A percentile compares a stretch with the other conserved stretches of the same genome.
phyloP scores from a whole-genome alignment of 2,329 filamentous ascomycete genomes.

The Fusarium graminum region DNA sequence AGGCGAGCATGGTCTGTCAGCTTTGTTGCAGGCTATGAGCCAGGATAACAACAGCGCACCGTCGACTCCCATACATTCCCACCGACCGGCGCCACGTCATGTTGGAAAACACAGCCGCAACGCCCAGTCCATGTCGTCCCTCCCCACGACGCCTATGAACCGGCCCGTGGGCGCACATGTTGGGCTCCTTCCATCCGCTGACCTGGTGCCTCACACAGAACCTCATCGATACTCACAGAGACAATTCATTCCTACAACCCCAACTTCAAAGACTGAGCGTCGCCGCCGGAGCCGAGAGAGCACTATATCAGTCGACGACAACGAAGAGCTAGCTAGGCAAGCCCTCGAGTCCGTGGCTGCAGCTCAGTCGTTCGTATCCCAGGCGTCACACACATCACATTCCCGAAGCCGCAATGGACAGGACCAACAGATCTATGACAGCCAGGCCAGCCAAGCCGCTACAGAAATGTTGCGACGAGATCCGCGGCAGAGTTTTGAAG shows the following conservation, averaged over 20 bases:
- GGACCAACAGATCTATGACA: slow-evolving; percentile 72
- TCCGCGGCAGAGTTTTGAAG: slow-evolving; percentile 65
- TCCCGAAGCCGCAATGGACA: slow-evolving; percentile 49
- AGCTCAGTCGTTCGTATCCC: slow-evolving; percentile 52
- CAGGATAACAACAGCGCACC: slow-evolving; percentile 79
- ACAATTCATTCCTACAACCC: slow-evolving; percentile 62
- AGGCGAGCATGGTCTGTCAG: slow-evolving; percentile 77
- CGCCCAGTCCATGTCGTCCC: slow-evolving; percentile 85
- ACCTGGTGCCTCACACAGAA: slow-evolving; percentile 73
- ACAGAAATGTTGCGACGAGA: slow-evolving; percentile 78
- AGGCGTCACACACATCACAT: slow-evolving; percentile 46
- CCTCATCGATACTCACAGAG: slow-evolving; percentile 60
- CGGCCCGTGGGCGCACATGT: slow-evolving; percentile 63
- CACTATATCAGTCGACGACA: slow-evolving; percentile 80
- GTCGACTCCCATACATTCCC: slow-evolving; percentile 71
- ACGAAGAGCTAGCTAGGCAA: slow-evolving; percentile 68
- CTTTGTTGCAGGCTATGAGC: slow-evolving; percentile 83
- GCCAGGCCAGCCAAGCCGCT: slow-evolving; percentile 82
- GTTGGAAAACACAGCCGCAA: slow-evolving; percentile 77
- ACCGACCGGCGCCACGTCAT: slow-evolving; percentile 62
- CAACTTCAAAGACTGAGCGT: slow-evolving; percentile 57
- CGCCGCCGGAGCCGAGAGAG: slow-evolving; percentile 82
- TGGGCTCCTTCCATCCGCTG: slow-evolving; percentile 71
- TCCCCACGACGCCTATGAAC: slow-evolving; percentile 80
- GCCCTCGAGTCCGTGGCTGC: slow-evolving; percentile 68